A percentile compares a stretch with the other conserved stretches of the same genome.
phyloP scores from a whole-genome alignment of 345 rosid species.

The Populus ilicifolia region DNA sequence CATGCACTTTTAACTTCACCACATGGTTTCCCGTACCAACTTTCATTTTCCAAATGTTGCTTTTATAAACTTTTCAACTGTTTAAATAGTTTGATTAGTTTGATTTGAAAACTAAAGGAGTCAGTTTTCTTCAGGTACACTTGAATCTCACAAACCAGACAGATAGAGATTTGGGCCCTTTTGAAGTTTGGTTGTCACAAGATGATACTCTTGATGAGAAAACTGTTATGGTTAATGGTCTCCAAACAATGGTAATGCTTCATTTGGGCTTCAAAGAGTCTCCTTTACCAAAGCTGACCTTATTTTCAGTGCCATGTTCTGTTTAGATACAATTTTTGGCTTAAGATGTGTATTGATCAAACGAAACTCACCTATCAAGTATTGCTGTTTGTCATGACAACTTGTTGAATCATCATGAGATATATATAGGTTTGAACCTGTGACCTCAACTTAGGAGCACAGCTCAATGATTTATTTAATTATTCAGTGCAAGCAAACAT shows the following conservation, averaged over 20 bases:
- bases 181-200: conserved; percentile 67
- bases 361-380: not conserved
- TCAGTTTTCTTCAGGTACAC: conserved; percentile 46
- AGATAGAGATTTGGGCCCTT: conserved; percentile 73
- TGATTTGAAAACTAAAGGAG: conserved; percentile 23
- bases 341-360: not conserved
- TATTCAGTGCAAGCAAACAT: not conserved
- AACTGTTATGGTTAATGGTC: conserved; percentile 70
- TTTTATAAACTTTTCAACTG: not conserved
- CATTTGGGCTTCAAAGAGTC: conserved; percentile 2
- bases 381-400: not conserved
- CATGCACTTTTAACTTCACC: not conserved
- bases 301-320: not conserved
- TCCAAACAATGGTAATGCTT: conserved; percentile 66
- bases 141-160: conserved; percentile 72
- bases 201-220: conserved; percentile 54
- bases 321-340: not conserved
- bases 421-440: not conserved
- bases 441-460: not conserved
- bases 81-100: conserved; percentile 10
- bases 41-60: conserved; percentile 1
- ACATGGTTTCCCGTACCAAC: not conserved
- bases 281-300: not conserved
- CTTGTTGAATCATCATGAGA: not conserved
- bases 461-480: not conserved